Evolutionary conservation across 2,329 filamentous ascomycete species (phyloP).

Genomic region (Penicillium sp.): DNA sequence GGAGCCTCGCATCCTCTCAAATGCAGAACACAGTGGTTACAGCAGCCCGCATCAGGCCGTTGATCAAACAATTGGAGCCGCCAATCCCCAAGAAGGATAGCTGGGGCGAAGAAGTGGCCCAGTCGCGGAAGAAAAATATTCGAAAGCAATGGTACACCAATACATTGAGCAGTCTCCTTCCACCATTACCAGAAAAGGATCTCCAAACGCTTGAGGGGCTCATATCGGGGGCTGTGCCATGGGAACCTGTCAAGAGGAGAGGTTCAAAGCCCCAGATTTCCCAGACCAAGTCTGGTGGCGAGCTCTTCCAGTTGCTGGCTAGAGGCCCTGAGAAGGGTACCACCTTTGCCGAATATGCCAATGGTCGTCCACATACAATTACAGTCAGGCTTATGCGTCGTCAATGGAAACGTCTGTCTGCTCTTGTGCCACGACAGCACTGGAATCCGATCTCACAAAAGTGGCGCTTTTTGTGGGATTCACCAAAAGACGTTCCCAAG

Average conservation of each 20-base stretch:
- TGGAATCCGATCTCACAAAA: conserved; percentile 25
- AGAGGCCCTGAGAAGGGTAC: conserved; percentile 38
- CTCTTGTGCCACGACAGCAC: conserved; percentile 32
- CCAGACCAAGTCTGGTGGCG: conserved; percentile 1
- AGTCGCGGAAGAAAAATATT: conserved; percentile 36
- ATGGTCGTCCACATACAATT: conserved; percentile 43
- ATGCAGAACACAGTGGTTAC: conserved; percentile 29
- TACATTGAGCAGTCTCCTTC: conserved; percentile 34
- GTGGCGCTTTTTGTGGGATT: conserved; percentile 34
- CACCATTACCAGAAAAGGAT: conserved; percentile 42
- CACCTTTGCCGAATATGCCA: conserved; percentile 35
- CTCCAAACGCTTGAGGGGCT: conserved; percentile 36
- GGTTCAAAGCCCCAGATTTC: conserved; percentile 8
- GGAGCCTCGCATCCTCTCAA: conserved; percentile 38
- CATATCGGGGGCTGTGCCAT: conserved; percentile 33
- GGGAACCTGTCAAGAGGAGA: conserved; percentile 32
- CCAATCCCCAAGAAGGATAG: conserved; percentile 37
- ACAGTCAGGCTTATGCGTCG: conserved; percentile 42
- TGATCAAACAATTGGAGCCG: conserved; percentile 29
- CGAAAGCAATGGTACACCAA: conserved; percentile 40
- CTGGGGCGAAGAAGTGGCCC: conserved; percentile 37
- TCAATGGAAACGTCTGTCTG: conserved; percentile 39
- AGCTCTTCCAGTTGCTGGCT: conserved; percentile 33
- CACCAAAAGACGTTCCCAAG: conserved; percentile 16
- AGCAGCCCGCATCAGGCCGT: conserved; percentile 23